A percentile compares a stretch with the other conserved stretches of the same genome.
phyloP scores from a whole-genome alignment of 306 rosid genomes.

The Medicago lupulina region DNA sequence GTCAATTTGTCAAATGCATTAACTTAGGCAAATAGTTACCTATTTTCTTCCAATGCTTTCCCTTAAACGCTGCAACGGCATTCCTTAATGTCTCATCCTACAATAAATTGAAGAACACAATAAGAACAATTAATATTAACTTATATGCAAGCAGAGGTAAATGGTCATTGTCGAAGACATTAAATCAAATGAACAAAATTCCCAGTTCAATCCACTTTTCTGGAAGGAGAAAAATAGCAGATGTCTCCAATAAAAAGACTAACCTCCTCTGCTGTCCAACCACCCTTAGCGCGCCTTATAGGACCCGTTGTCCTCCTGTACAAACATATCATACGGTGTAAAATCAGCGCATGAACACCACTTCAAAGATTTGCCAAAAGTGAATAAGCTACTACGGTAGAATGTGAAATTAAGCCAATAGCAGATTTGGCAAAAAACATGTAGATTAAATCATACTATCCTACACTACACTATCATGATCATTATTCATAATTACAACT shows the following conservation, averaged over 20 bases:
- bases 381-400: conserved; percentile 23
- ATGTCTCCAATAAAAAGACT: conserved; percentile 41
- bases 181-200: conserved; percentile 33
- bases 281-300: conserved; percentile 97
- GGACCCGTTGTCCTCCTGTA: conserved; percentile 94
- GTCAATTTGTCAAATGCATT: neutral
- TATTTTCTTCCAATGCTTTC: conserved; percentile 98
- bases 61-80: conserved; percentile 86
- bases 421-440: neutral
- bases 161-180: conserved; percentile 1
- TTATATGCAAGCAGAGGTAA: neutral
- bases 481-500: conserved; percentile 26
- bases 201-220: conserved; percentile 40
- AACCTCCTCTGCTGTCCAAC: conserved; percentile 98
- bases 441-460: too few species aligned
- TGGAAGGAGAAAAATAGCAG: neutral
- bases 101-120: conserved; percentile 38
- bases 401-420: conserved; percentile 32
- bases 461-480: neutral
- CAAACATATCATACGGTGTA: conserved; percentile 31
- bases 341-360: conserved; percentile 31
- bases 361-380: conserved; percentile 6
- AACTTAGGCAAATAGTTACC: conserved; percentile 51
- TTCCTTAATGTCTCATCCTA: conserved; percentile 97
- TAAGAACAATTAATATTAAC: conserved; percentile 20